Evolutionary conservation across 106 monocot genomes (phyloP).

Genomic region (Dendrobium catenatum): DNA sequence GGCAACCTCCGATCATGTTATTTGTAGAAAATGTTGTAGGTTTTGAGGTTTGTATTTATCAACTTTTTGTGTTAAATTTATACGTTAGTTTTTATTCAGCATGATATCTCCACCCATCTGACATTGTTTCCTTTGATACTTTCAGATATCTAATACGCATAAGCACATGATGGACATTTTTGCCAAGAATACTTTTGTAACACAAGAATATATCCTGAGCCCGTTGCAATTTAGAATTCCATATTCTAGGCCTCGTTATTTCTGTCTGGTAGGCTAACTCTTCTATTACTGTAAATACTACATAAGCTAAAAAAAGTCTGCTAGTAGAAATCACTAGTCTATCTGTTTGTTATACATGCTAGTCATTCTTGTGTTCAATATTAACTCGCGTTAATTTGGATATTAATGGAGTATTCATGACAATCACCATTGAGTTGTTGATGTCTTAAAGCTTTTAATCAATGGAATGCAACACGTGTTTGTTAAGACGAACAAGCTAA

Average conservation of each 20-base stretch:
- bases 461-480: too few relatives aligned
- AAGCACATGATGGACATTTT: constrained; percentile 55
- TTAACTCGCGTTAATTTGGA: neutral
- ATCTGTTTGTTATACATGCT: neutral
- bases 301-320: neutral
- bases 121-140: neutral
- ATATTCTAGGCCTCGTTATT: constrained; percentile 95
- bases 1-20: constrained; percentile 59
- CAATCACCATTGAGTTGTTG: neutral
- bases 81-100: neutral
- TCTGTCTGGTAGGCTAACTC: constrained; percentile 64
- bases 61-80: neutral
- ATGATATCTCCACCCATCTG: neutral
- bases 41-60: constrained; percentile 62
- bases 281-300: neutral
- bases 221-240: constrained; percentile 88
- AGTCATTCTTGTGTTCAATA: neutral
- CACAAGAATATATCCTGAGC: constrained; percentile 83
- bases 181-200: constrained; percentile 43
- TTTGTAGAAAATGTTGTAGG: constrained; percentile 98
- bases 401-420: neutral
- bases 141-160: constrained; percentile 86
- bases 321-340: neutral
- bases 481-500: neutral
- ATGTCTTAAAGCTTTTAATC: too few relatives aligned